Evolutionary conservation across 345 rosid species (phyloP), one percentile per base, ranked within the genome.

Genomic region (Lenwebbia sp.): DNA sequence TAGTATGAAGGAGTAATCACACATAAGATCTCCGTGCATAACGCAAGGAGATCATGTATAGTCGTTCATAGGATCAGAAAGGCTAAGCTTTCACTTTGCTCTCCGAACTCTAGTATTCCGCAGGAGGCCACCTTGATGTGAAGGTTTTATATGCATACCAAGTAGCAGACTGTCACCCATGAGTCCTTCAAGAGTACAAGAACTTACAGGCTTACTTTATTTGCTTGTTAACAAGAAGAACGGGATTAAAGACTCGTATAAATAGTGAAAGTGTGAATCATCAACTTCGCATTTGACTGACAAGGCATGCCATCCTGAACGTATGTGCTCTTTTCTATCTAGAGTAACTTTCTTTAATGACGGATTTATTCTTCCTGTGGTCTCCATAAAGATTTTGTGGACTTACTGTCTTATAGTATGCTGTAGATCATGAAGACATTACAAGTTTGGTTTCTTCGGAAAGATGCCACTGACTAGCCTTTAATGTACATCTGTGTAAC

Each of bases 101-200:
- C 47, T 70, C 47, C 19, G 47, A 33, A 70, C 75, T 70, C 13
- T 37, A 37, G 47, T 54, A 17, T 47, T 83, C 28, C 19, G 25
- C 11, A 56, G 86, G 84, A 54, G 60, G 81, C 85, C 65, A 92
- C 96, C 94, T 86, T 89, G 90, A 83, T 84, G 82, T 25, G 91
- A 85, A 82, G 88, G 88, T 86, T 88, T 89, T 22, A 90, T 87
- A 85, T 89, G 93, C 54, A 95, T 82, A 51, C 93, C 93, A 54
- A 94, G 88, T 89, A 89, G 74, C 83, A 93, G 88, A 88, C 93
- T 93, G 83, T 93, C 94, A 82, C 92, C 92, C 92, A 93, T 95
- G 83, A 90, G 86, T 41, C 94, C 93, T 58, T 89, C 91, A 54
- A 51, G 90, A 86, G 89, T 93, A 94, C 87, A 94, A 81, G 86